Conservation (phyloP, 176 grass and related monocot species). For the Aegilops tauschii region DNA sequence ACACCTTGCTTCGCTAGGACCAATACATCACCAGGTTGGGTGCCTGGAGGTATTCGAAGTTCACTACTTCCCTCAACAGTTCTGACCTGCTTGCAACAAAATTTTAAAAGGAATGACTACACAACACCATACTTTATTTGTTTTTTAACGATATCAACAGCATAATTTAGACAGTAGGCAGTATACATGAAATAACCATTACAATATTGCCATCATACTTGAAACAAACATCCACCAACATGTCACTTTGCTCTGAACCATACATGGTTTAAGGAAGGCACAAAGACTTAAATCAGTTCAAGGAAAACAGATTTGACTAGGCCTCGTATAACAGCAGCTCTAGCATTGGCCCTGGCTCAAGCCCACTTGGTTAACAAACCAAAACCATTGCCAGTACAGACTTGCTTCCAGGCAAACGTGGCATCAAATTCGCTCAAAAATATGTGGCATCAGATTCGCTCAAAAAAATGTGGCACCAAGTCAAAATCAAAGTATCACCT, state of each 20-base stretch:
- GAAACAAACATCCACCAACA: slow-evolving; percentile 28
- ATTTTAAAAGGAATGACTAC: slow-evolving; percentile 11
- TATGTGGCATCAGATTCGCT: too few species aligned
- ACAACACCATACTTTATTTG: neutral
- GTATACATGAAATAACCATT: slow-evolving; percentile 15
- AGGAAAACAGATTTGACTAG: slow-evolving; percentile 15
- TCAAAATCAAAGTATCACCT: neutral
- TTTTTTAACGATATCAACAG: neutral
- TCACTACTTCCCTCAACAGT: slow-evolving; percentile 74
- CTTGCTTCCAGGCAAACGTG: neutral
- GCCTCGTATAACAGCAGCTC: neutral
- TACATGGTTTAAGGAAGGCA: slow-evolving; percentile 21
- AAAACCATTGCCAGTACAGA: neutral
- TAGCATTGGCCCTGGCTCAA: neutral
- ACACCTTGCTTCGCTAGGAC: slow-evolving; percentile 89
- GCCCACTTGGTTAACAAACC: neutral
- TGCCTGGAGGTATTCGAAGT: slow-evolving; percentile 93
- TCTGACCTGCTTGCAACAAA: slow-evolving; percentile 68
- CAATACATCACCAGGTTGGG: slow-evolving; percentile 90
- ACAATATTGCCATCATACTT: slow-evolving; percentile 3
- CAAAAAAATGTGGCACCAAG: neutral
- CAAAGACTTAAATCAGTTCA: neutral
- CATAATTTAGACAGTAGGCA: neutral
- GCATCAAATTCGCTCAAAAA: neutral
- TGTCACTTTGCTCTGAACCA: slow-evolving; percentile 16